Conservation (phyloP, 805 yeast genomes). For the Candida sanyiensis region DNA sequence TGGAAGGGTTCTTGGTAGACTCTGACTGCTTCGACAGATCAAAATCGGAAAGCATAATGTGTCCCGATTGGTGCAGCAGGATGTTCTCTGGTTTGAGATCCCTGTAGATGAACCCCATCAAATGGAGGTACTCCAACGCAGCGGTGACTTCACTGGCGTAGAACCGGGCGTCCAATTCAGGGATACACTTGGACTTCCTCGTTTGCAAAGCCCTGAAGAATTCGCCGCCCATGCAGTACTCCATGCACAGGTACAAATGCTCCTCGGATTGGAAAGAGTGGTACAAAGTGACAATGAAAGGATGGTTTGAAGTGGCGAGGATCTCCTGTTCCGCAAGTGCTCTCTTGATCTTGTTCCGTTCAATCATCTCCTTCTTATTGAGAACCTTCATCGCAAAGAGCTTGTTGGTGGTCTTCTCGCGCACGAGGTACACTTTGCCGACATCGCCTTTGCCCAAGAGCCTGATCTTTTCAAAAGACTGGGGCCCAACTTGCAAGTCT, state of each 20-base stretch:
- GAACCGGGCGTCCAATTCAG: constrained; percentile 85
- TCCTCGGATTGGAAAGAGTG: constrained; percentile 96
- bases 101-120: constrained; percentile 95
- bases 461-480: constrained; percentile 82
- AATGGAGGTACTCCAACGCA: constrained; percentile 88
- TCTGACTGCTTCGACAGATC: constrained; percentile 89
- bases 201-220: constrained; percentile 95
- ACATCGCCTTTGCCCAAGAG: constrained; percentile 97
- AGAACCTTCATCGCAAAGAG: constrained; percentile 91
- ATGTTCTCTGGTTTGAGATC: constrained; percentile 97
- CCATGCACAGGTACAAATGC: constrained; percentile 90
- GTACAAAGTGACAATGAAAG: constrained; percentile 91
- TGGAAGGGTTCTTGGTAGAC: constrained; percentile 68
- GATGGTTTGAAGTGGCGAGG: constrained; percentile 90
- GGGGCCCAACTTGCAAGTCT: constrained; percentile 80
- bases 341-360: constrained; percentile 88
- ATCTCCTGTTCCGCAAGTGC: constrained; percentile 97
- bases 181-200: constrained; percentile 74
- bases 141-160: constrained; percentile 97
- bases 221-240: constrained; percentile 99
- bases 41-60: constrained; percentile 95
- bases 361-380: constrained; percentile 88
- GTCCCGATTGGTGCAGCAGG: constrained; percentile 91
- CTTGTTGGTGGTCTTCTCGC: constrained; percentile 68
- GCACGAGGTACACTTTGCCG: constrained; percentile 90